Percentiles rank a stretch among this genome's conserved stretches.
phyloP scores from a whole-genome alignment of 345 rosid species.

The Anastatica hierochuntica region DNA sequence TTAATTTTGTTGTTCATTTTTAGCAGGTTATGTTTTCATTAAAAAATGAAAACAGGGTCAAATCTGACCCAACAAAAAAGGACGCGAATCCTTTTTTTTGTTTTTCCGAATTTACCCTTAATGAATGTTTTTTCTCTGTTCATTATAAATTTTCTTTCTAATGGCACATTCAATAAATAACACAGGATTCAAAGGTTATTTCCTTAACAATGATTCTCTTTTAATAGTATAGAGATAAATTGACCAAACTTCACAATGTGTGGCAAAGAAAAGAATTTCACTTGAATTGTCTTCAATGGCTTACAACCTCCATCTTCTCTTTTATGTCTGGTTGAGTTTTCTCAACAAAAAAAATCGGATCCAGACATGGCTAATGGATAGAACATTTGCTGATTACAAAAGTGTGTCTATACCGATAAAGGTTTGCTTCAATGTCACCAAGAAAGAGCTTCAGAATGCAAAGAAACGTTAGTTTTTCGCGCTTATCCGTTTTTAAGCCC shows the following conservation, averaged over 20 bases:
- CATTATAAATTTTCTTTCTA: too few relatives aligned
- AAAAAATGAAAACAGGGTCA: too few relatives aligned
- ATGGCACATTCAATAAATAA: too few relatives aligned
- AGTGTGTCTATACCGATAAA: conserved; percentile 1
- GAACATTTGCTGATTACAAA: conserved; percentile 9
- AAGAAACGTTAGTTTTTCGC: not conserved
- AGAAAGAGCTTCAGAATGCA: conserved; percentile 10
- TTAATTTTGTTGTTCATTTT: too few relatives aligned
- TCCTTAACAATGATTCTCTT: too few relatives aligned
- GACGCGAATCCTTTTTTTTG: too few relatives aligned
- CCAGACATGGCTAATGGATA: conserved; percentile 8
- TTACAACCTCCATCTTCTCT: not conserved
- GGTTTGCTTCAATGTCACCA: not conserved
- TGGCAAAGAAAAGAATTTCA: conserved; percentile 14
- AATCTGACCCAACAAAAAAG: too few relatives aligned
- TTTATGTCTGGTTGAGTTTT: conserved; percentile 14
- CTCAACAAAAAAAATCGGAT: conserved; percentile 9
- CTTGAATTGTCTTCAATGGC: conserved; percentile 2
- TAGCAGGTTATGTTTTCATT: too few relatives aligned
- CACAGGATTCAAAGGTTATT: too few relatives aligned
- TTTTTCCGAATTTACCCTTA: too few relatives aligned
- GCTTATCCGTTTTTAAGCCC: not conserved
- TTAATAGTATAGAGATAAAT: too few relatives aligned
- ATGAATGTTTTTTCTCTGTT: too few relatives aligned
- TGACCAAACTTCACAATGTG: conserved; percentile 3